phyloP scores from a whole-genome alignment of 495 filamentous ascomycete genomes.

The Immersiella caudata region DNA sequence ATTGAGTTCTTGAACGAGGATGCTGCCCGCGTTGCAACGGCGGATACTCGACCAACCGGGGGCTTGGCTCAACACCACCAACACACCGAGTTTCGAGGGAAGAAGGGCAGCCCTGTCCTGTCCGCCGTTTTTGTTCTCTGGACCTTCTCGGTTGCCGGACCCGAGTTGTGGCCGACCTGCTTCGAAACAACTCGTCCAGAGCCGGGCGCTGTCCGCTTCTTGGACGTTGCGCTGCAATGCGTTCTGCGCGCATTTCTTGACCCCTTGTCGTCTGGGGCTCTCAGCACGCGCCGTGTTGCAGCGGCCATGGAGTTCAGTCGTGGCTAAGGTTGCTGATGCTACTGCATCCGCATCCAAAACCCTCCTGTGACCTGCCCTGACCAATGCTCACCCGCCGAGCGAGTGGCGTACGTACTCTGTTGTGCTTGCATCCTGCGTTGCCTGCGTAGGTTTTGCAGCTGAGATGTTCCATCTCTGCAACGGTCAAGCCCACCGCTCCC shows the following conservation, averaged over 20 bases:
- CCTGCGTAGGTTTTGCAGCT: background rate
- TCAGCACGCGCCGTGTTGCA: slow-evolving; percentile 14
- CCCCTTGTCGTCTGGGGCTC: background rate
- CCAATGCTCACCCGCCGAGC: slow-evolving; percentile 7
- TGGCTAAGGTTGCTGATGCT: background rate
- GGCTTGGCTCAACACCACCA: background rate
- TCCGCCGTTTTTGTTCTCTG: background rate
- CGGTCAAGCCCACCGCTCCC: background rate
- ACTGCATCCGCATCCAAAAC: slow-evolving; percentile 16
- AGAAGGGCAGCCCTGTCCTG: background rate
- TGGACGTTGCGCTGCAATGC: background rate
- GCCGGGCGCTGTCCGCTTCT: background rate
- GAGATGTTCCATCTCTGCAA: background rate
- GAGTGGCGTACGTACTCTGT: background rate
- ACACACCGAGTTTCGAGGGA: background rate
- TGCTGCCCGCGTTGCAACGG: slow-evolving; percentile 3
- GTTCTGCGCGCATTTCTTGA: background rate
- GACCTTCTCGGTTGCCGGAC: slow-evolving; percentile 1
- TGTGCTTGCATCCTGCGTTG: slow-evolving; percentile 2
- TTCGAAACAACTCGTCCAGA: background rate
- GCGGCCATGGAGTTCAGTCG: background rate
- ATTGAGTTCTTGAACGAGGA: background rate
- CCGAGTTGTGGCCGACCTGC: background rate
- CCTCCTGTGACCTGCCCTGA: slow-evolving; percentile 12
- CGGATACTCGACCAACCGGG: slow-evolving; percentile 9